A percentile compares a stretch with the other conserved stretches of the same genome.
Evolutionary conservation across 2,329 filamentous ascomycete species (phyloP).

Genomic region (Cryphonectria nitschkei): DNA sequence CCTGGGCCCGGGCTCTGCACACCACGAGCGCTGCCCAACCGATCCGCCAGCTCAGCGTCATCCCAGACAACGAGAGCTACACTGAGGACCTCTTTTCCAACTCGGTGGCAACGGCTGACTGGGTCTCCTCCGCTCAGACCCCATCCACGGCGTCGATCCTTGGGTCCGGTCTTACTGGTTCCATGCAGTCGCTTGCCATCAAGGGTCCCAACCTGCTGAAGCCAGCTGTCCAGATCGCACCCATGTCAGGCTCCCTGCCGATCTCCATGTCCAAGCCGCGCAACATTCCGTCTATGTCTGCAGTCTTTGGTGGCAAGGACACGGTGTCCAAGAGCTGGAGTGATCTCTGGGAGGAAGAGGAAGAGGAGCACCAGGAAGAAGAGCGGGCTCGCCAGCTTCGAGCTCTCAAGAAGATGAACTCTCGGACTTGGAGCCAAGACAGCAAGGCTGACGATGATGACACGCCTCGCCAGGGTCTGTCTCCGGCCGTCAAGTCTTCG

Average conservation of each 20-base stretch:
- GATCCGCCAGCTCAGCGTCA: conserved; percentile 84
- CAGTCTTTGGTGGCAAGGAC: conserved; percentile 79
- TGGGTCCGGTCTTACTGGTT: conserved; percentile 79
- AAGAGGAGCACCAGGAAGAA: conserved; percentile 72
- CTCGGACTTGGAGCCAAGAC: conserved; percentile 79
- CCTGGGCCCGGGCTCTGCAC: conserved; percentile 91
- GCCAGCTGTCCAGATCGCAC: conserved; percentile 57
- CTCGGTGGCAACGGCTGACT: conserved; percentile 70
- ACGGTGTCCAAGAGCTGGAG: conserved; percentile 98
- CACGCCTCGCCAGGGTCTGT: conserved; percentile 48
- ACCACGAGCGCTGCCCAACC: conserved; percentile 66
- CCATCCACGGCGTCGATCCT: conserved; percentile 83
- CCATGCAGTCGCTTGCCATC: conserved; percentile 74
- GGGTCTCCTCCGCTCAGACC: conserved; percentile 77
- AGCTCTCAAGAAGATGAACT: conserved; percentile 68
- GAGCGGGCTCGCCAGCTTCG: conserved; percentile 63
- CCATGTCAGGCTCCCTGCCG: conserved; percentile 71
- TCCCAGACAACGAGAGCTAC: conserved; percentile 79
- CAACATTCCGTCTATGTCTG: conserved; percentile 70
- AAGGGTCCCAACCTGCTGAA: conserved; percentile 50
- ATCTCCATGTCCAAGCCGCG: conserved; percentile 80
- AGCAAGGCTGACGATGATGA: conserved; percentile 58
- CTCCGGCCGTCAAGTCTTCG: conserved; percentile 47
- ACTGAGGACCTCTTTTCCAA: conserved; percentile 84
- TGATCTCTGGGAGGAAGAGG: conserved; percentile 94